Conservation (phyloP, 768 basidiomycete species). For the Kockovaella imperatae region DNA sequence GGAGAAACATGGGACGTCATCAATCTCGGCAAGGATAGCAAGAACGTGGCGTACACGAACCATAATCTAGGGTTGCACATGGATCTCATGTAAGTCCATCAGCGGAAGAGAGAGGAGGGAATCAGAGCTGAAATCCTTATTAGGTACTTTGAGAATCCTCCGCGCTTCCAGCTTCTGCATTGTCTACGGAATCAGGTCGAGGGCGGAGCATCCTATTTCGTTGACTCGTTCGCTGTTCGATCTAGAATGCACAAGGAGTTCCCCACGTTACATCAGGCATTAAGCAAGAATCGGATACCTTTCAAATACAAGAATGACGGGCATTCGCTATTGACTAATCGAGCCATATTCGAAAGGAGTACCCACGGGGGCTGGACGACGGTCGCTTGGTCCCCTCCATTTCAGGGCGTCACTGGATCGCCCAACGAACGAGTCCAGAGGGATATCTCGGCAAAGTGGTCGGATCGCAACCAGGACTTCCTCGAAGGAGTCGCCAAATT, state of each 20-base stretch:
- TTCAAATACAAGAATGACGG: slow-evolving; percentile 90
- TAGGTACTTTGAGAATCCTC: slow-evolving; percentile 86
- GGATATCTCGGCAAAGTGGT: neutral
- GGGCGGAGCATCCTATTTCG: slow-evolving; percentile 80
- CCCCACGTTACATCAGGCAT: slow-evolving; percentile 52
- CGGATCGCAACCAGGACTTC: neutral
- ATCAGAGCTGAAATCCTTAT: neutral
- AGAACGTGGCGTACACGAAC: slow-evolving; percentile 92
- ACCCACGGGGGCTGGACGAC: slow-evolving; percentile 48
- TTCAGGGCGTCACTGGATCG: slow-evolving; percentile 55
- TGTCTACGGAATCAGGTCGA: slow-evolving; percentile 74
- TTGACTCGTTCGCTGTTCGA: slow-evolving; percentile 68
- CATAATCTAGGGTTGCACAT: slow-evolving; percentile 80
- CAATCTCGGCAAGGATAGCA: slow-evolving; percentile 57
- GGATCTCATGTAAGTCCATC: slow-evolving; percentile 77
- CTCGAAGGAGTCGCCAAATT: slow-evolving; percentile 56
- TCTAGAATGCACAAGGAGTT: slow-evolving; percentile 11
- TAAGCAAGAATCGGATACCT: slow-evolving; percentile 55
- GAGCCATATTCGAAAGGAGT: neutral
- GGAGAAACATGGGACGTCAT: slow-evolving; percentile 82
- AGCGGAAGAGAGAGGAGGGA: neutral
- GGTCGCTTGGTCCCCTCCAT: slow-evolving; percentile 90
- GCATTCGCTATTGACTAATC: slow-evolving; percentile 55
- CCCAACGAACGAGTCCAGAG: neutral
- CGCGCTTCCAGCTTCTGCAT: slow-evolving; percentile 85